Percentiles rank a stretch among this genome's conserved stretches.
These are phyloP conservation scores for Effrenium voratum DNA, from an alignment of 73 alveolate genomes.

Conservation along the genomic window DNA sequence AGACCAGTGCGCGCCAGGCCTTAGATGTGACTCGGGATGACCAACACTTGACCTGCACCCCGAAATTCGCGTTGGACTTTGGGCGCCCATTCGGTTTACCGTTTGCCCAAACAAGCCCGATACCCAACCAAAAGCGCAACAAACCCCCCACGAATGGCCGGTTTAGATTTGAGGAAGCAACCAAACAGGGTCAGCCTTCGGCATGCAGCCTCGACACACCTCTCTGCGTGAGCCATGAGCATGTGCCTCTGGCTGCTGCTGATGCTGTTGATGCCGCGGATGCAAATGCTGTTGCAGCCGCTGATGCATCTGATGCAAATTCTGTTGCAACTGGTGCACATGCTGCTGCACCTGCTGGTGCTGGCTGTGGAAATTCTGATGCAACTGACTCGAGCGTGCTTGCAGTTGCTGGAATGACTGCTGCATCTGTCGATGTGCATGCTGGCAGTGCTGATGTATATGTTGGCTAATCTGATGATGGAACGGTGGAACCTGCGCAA, in stretches of 20 bases:
- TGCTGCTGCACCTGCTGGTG: not conserved
- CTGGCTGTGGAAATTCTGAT: not conserved
- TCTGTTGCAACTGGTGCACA: not conserved
- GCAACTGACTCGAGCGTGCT: not conserved
- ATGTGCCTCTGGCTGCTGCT: not conserved
- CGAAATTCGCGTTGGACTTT: too few relatives aligned
- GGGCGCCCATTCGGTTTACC: too few relatives aligned
- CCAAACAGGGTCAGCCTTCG: too few relatives aligned
- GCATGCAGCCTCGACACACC: too few relatives aligned
- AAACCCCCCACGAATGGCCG: too few relatives aligned
- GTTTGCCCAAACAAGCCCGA: too few relatives aligned
- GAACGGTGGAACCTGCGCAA: not conserved
- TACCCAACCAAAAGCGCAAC: too few relatives aligned
- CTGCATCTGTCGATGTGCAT: not conserved
- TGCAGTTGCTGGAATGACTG: not conserved
- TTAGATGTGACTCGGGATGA: too few relatives aligned
- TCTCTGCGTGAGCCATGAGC: not conserved
- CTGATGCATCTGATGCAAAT: not conserved
- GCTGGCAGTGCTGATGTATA: not conserved
- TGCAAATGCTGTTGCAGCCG: not conserved
- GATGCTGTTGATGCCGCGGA: conserved; percentile 16
- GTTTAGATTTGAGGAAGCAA: too few relatives aligned
- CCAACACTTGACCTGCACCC: too few relatives aligned
- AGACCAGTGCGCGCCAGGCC: too few relatives aligned
- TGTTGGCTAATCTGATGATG: not conserved